phyloP scores from a whole-genome alignment of 495 filamentous ascomycete genomes.

The Cercophora samala region DNA sequence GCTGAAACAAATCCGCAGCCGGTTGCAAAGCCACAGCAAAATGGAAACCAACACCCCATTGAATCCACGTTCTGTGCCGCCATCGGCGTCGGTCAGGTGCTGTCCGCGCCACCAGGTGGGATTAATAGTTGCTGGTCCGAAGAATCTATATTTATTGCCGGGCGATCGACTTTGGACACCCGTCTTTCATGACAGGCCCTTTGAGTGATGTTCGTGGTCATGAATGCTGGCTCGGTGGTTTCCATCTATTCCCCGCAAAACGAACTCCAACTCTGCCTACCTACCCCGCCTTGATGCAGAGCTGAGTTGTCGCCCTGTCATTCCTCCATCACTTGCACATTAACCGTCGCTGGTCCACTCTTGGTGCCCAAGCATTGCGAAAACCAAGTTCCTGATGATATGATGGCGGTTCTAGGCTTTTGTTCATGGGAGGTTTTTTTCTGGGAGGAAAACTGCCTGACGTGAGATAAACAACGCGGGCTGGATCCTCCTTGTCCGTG shows the following conservation, averaged over 20 bases:
- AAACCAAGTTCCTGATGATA: background rate
- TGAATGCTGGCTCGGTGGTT: background rate
- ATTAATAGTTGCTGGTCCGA: background rate
- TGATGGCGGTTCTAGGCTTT: background rate
- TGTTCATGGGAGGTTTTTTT: background rate
- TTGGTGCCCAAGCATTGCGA: background rate
- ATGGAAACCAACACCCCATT: background rate
- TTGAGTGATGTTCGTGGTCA: background rate
- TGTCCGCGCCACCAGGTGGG: constrained; percentile 6
- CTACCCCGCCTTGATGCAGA: constrained; percentile 3
- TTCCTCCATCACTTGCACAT: background rate
- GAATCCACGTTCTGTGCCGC: constrained; percentile 7
- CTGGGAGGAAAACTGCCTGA: background rate
- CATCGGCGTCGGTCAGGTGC: constrained; percentile 4
- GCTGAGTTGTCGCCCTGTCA: background rate
- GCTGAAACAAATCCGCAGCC: constrained; percentile 1
- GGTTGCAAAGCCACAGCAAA: background rate
- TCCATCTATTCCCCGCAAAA: background rate
- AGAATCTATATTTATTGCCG: background rate
- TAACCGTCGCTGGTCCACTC: background rate
- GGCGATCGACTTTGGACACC: background rate
- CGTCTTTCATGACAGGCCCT: background rate
- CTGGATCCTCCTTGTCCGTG: background rate
- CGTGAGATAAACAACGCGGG: background rate
- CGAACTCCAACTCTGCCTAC: background rate